Evolutionary conservation across 176 grass and related monocot genomes (phyloP), one percentile per base, ranked within the genome.

Genomic region (Bromus sterilis): DNA sequence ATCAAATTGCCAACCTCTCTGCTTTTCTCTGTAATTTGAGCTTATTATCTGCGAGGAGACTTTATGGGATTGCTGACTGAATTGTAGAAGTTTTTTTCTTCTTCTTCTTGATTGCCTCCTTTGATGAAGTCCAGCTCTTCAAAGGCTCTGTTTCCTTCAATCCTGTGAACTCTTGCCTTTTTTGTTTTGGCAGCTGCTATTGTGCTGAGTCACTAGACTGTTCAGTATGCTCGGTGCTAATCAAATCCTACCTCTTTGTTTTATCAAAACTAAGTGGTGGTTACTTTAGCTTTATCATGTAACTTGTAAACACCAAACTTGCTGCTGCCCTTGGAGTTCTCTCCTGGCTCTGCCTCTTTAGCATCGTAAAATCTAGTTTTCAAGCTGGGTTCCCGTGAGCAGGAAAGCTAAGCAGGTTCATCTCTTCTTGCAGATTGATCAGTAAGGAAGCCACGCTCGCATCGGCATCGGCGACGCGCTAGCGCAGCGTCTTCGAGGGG

Each of bases 341-440:
- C 79, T 78, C 58, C 66, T 82, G 42, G 56, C 63, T 82, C 43
- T 58, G 59, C 58, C 83, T 67, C 58, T 78, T 90, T 74, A 46
- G 40, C 59, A 57, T 21, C 46, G 15, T 70, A 62, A 51, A 71
- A 75, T 43, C 68, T 49, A 72, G 55, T 82, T 15, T 56, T 15
- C 32, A 24, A 7, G 74, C 26, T 25, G 12, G 11, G 36, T 31
- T 40, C 20, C 40, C 33, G 15, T 10, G 4, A 73, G 18, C n/a
- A 59, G 30, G 40, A 49, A 56, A 0, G 78, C 72, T 90, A 78
- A 90, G 58, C 37, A 39, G 14, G 56, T 82, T 82, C 14, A 29
- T 74, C 74, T 90, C 66, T 31, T 78, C n/a, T 59, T 66, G 46
- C 88, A 90, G 88, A 90, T 82, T 86, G 77, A 85, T 29, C 59